Evolutionary conservation across 2,329 filamentous ascomycete species (phyloP).

Genomic region (Calonectria hawksworthii): DNA sequence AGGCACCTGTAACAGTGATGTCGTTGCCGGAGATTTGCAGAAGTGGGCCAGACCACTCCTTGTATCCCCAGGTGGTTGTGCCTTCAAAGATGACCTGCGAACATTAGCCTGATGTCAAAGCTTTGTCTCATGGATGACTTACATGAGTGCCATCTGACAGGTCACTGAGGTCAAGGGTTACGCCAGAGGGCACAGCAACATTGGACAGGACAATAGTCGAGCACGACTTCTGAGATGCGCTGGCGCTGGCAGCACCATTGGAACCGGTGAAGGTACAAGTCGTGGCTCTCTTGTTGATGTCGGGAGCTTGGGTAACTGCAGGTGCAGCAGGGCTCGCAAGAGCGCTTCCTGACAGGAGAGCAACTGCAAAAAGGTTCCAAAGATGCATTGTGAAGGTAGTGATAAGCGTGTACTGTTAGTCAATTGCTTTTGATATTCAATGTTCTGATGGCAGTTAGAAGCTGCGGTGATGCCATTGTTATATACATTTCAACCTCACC

Average conservation of each 20-base stretch:
- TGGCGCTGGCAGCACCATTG: constrained; percentile 33
- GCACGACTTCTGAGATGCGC: constrained; percentile 31
- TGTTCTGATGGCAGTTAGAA: neutral
- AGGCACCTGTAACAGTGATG: constrained; percentile 41
- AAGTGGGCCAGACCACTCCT: constrained; percentile 42
- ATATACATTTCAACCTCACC: neutral
- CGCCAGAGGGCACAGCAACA: constrained; percentile 36
- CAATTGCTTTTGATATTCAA: neutral
- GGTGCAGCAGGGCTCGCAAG: constrained; percentile 23
- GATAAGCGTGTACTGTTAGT: neutral
- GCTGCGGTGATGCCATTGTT: neutral
- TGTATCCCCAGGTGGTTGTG: constrained; percentile 41
- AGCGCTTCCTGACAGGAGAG: neutral
- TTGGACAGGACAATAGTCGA: constrained; percentile 35
- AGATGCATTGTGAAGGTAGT: neutral
- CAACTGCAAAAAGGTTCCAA: neutral
- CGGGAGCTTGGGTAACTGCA: constrained; percentile 15
- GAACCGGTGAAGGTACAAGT: constrained; percentile 41
- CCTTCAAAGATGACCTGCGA: constrained; percentile 41
- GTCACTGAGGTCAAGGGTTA: constrained; percentile 39
- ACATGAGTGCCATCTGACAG: constrained; percentile 38
- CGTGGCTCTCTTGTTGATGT: constrained; percentile 34
- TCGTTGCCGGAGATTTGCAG: constrained; percentile 37
- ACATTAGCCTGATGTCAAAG: neutral
- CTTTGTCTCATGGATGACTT: neutral